Conservation (phyloP, 306 rosid species). For the Pterocarpus macrocarpus region DNA sequence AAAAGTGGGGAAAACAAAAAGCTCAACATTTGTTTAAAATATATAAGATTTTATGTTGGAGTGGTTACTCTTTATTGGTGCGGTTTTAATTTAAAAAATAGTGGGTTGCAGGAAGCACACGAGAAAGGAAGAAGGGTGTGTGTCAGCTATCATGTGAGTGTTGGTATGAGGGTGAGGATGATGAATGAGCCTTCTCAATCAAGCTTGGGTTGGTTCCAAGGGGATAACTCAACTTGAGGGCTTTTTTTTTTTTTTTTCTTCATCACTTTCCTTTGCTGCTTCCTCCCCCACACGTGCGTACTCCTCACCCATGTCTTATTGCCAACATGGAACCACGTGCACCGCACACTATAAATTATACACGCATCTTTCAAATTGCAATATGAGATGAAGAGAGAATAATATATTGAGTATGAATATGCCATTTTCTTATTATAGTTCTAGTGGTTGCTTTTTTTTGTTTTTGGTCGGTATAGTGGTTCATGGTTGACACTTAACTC, state of each 20-base stretch:
- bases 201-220: constrained; percentile 52
- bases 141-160: constrained; percentile 88
- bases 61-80: constrained; percentile 44
- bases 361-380: constrained; percentile 14
- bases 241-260: background rate
- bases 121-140: constrained; percentile 65
- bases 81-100: constrained; percentile 24
- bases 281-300: constrained; percentile 70
- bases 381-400: background rate
- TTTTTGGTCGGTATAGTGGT: too few relatives aligned
- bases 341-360: constrained; percentile 18
- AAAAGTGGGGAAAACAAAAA: background rate
- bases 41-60: constrained; percentile 12
- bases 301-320: constrained; percentile 50
- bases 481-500: background rate
- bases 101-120: constrained; percentile 71
- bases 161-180: constrained; percentile 7
- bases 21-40: background rate
- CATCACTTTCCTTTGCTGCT: constrained; percentile 46
- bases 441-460: too few relatives aligned
- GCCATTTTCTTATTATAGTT: too few relatives aligned
- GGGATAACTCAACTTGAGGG: constrained; percentile 4
- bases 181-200: constrained; percentile 39
- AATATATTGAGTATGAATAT: too few relatives aligned
- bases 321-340: constrained; percentile 70